Evolutionary conservation across 2,329 filamentous ascomycete genomes (phyloP), one percentile per base, ranked within the genome.

Genomic region (Albifimbria verrucaria): DNA sequence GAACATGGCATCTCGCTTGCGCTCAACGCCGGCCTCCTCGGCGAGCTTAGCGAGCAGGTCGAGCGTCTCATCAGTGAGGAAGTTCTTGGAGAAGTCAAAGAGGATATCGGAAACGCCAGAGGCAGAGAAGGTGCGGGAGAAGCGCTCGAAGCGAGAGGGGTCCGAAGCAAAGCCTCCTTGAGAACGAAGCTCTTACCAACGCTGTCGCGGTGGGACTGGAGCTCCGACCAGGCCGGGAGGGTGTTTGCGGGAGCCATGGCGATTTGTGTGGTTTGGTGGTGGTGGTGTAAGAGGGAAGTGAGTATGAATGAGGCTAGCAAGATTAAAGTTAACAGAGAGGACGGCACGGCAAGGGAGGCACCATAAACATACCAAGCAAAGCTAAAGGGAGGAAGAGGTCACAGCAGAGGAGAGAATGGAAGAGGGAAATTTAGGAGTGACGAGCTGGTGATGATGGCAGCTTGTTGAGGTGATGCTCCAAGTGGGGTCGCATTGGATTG

Each of bases 41-140:
- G 94, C 94, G 24, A 99, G 86, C 78, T 96, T 87, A 65, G 95
- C 81, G 51, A 99, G 83, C 48, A 96, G 82, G 60, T 88, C 81
- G 49, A 97, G 79, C 4, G 93, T 97, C 76, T 97, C 92, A 63
- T 96, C 90, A 57, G 89, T 94, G 65, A 97, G 73, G 74, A 99
- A 92, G 84, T 99, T 99, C 86, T 99, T 99, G 79, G 89, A 94
- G 78, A 96, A 99, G 76, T 99, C 94, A 75, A 97, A 99, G 59
- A 99, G 84, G 66, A 95, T 94, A 60, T 97, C 91, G 62, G 85
- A 87, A 62, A 89, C 87, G 50, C 82, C 92, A 25, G 86, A 79
- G 74, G 95, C 92, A 63, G 82, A 78, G 75, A 97, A 96, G 67
- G 83, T 90, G 71, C 87, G 89, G 70, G 86, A 89, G 79, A 96